A percentile compares a stretch with the other conserved stretches of the same genome.
Conservation (phyloP, 331 rosid species). For the Malus hybrid region DNA sequence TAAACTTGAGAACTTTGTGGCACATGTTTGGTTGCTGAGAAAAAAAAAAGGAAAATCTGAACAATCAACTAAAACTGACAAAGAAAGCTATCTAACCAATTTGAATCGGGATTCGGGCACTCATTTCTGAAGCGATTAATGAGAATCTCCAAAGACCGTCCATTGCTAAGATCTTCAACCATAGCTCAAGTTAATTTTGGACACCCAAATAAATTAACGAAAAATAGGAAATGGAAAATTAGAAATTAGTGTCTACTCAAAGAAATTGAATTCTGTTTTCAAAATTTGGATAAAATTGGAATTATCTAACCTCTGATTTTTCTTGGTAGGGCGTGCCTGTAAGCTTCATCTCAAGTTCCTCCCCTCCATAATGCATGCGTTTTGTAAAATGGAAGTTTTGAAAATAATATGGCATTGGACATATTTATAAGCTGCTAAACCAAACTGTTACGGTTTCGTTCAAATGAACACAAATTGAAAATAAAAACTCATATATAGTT, state of each 20-base stretch:
- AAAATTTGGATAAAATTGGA: not conserved
- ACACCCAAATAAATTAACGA: not conserved
- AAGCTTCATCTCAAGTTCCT: constrained; percentile 18
- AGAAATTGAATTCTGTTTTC: not conserved
- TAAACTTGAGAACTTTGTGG: not conserved
- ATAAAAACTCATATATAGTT: no score
- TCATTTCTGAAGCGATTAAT: constrained; percentile 59
- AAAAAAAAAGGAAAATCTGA: not conserved
- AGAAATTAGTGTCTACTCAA: not conserved
- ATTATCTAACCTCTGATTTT: constrained; percentile 53
- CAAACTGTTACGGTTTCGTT: no score
- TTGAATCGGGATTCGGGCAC: constrained; percentile 38
- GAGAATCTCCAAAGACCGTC: constrained; percentile 47
- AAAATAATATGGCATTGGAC: no score
- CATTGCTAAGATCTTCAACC: constrained; percentile 36
- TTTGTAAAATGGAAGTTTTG: not conserved
- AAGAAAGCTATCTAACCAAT: constrained; percentile 31
- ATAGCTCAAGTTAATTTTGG: constrained; percentile 58
- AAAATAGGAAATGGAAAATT: not conserved
- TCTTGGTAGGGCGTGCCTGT: constrained; percentile 7
- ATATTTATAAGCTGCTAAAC: no score
- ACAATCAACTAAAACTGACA: not conserved
- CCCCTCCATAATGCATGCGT: constrained; percentile 55
- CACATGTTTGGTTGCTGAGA: not conserved
- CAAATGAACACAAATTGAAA: no score